Conservation (phyloP, 192 early-diverging fungal genomes). For the Diversispora epigaea region DNA sequence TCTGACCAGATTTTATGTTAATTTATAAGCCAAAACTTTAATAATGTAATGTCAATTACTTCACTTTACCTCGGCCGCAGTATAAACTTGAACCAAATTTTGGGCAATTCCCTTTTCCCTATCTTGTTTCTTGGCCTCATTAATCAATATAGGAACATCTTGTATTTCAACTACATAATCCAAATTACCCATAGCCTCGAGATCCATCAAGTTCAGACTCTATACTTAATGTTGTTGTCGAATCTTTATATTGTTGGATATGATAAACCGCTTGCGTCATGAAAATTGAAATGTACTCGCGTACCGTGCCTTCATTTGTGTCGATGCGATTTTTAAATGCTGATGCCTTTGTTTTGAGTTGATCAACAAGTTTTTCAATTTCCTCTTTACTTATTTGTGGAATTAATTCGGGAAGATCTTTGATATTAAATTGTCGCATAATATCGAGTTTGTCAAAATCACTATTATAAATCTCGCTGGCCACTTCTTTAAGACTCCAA, state of each 20-base stretch:
- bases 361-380: too few relatives aligned
- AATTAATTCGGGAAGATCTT: too few relatives aligned
- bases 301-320: slow-evolving; percentile 2
- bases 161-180: slow-evolving; percentile 17
- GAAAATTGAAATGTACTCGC: slow-evolving; percentile 13
- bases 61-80: slow-evolving; percentile 15
- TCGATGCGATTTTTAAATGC: neutral
- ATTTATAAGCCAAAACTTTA: neutral
- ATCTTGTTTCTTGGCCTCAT: too few relatives aligned
- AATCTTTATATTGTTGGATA: slow-evolving; percentile 4
- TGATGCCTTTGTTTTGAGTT: neutral
- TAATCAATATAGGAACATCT: slow-evolving; percentile 9
- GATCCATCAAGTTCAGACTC: slow-evolving; percentile 5
- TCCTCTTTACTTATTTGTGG: too few relatives aligned
- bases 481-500: neutral
- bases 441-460: too few relatives aligned
- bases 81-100: slow-evolving; percentile 29
- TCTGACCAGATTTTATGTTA: neutral
- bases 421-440: too few relatives aligned
- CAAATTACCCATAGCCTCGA: slow-evolving; percentile 27
- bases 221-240: neutral
- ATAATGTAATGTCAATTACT: slow-evolving; percentile 3
- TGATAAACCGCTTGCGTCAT: neutral
- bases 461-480: neutral
- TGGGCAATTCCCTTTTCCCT: slow-evolving; percentile 13